phyloP scores from a whole-genome alignment of 768 basidiomycete genomes.

The Suillus occidentalis region DNA sequence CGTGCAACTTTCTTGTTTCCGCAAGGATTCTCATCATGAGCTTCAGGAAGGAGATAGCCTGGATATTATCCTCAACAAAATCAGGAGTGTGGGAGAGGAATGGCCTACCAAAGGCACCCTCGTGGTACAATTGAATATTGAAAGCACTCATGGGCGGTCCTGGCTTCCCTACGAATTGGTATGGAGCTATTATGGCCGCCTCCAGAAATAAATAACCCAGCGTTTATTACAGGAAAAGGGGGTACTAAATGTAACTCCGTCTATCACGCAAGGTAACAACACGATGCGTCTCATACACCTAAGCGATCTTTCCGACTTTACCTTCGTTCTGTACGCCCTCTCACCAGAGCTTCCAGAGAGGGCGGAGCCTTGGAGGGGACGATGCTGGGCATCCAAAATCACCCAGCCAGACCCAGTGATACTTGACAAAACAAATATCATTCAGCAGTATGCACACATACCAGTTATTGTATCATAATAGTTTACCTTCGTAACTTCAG shows the following conservation, averaged over 20 bases:
- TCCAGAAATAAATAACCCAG: neutral
- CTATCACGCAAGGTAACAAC: constrained; percentile 45
- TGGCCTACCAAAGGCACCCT: constrained; percentile 51
- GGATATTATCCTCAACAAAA: constrained; percentile 5
- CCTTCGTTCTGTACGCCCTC: constrained; percentile 46
- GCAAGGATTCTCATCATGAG: neutral
- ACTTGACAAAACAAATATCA: neutral
- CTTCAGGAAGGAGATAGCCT: neutral
- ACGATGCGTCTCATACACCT: constrained; percentile 52
- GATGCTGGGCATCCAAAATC: constrained; percentile 24
- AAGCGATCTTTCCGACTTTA: constrained; percentile 38
- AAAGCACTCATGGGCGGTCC: constrained; percentile 30
- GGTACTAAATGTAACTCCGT: constrained; percentile 42
- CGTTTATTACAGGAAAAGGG: constrained; percentile 25
- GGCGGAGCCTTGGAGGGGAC: constrained; percentile 19
- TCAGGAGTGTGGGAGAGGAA: constrained; percentile 12
- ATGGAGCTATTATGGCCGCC: constrained; percentile 15
- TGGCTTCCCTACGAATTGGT: constrained; percentile 49
- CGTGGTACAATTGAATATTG: constrained; percentile 46
- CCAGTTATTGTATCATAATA: constrained; percentile 6
- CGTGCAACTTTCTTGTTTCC: constrained; percentile 25
- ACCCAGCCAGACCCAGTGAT: neutral
- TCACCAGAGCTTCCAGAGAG: constrained; percentile 19
- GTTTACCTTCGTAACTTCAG: neutral
- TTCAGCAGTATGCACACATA: neutral